These are phyloP conservation scores for Trifolium pratense DNA, from an alignment of 306 rosid genomes.

Conservation along the genomic window DNA sequence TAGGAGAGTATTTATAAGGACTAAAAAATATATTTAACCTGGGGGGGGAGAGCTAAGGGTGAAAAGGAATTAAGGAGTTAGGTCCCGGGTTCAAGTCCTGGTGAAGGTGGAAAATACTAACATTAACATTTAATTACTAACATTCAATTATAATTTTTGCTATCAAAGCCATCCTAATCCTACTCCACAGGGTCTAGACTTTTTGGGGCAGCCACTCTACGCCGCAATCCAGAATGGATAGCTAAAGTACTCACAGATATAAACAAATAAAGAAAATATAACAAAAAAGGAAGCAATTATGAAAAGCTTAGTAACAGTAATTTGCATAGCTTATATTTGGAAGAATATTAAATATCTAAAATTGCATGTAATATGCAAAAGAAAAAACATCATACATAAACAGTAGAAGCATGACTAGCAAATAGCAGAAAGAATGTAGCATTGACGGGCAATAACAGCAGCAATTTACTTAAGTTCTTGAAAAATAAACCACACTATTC, in stretches of 20 bases:
- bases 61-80: no score
- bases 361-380: constrained; percentile 9
- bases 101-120: no score
- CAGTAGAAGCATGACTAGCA: constrained; percentile 14
- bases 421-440: constrained; percentile 31
- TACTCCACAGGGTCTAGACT: neutral
- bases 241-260: neutral
- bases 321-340: constrained; percentile 24
- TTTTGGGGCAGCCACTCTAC: neutral
- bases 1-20: neutral
- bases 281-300: constrained; percentile 16
- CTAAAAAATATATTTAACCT: neutral
- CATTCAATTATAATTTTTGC: neutral
- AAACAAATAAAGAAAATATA: neutral
- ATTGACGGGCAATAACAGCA: constrained; percentile 9
- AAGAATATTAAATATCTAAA: constrained; percentile 29
- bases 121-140: no score
- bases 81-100: no score
- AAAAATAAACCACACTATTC: constrained; percentile 28
- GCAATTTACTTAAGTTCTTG: constrained; percentile 20
- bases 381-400: constrained; percentile 17
- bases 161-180: neutral
- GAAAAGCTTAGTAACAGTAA: constrained; percentile 22
- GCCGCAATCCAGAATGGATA: constrained; percentile 4
- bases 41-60: no score